A percentile compares a stretch with the other conserved stretches of the same genome.
phyloP scores from a whole-genome alignment of 169 alveolate genomes.

The Plasmodium cynomolgi region DNA sequence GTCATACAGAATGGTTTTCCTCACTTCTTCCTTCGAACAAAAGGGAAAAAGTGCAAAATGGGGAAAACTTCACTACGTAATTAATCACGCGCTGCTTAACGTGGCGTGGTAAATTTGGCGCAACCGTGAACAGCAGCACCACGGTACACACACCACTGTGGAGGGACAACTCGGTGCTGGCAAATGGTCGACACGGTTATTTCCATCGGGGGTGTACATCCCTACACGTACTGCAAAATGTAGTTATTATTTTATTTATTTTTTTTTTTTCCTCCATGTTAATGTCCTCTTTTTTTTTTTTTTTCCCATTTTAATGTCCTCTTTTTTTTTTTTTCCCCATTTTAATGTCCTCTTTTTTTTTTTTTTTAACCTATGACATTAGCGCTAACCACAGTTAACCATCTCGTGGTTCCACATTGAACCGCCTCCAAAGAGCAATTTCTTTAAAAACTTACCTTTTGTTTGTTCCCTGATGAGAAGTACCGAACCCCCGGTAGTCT shows the following conservation, averaged over 20 bases:
- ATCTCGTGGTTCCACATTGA: not conserved
- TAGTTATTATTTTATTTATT: not conserved
- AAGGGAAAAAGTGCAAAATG: not conserved
- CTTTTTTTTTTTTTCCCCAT: not conserved
- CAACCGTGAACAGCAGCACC: not conserved
- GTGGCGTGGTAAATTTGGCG: not conserved
- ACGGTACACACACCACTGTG: not conserved
- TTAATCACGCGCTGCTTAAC: not conserved
- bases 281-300: not conserved
- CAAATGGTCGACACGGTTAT: not conserved
- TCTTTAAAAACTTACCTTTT: constrained; percentile 22
- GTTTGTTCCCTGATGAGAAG: constrained; percentile 23
- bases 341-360: not conserved
- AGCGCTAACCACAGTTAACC: not conserved
- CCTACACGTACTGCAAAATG: not conserved
- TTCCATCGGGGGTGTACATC: not conserved
- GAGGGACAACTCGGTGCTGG: not conserved
- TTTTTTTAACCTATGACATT: not conserved
- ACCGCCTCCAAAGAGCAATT: not conserved
- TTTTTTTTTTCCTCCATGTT: not conserved
- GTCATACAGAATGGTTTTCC: constrained; percentile 57
- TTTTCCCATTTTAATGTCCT: not conserved
- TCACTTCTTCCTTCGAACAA: constrained; percentile 31
- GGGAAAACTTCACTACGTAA: not conserved
- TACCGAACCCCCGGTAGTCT: constrained; percentile 14